Conservation (phyloP, 2,329 filamentous ascomycete genomes). For the Nemania sp. region DNA sequence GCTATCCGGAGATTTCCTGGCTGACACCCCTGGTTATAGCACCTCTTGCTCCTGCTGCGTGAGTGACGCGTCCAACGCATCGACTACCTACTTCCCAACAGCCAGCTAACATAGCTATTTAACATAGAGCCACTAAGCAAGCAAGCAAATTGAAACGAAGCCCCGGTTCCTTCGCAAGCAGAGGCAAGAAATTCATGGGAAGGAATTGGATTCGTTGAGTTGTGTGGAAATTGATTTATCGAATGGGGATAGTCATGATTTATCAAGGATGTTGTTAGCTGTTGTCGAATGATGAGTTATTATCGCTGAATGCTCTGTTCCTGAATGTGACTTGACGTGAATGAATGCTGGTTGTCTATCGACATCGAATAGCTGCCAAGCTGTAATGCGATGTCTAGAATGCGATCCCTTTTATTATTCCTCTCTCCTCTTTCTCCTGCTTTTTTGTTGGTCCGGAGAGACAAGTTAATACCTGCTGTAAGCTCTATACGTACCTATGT, state of each 20-base stretch:
- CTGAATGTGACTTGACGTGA: not conserved
- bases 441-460: no score
- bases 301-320: conserved; percentile 7
- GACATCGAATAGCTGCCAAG: no score
- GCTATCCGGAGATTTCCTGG: not conserved
- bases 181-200: not conserved
- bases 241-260: not conserved
- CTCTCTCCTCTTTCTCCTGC: no score
- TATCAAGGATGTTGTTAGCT: not conserved
- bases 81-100: no score
- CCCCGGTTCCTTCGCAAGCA: not conserved
- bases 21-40: conserved; percentile 18
- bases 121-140: conserved; percentile 25
- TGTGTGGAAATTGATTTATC: not conserved
- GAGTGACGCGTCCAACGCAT: conserved; percentile 10
- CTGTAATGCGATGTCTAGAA: no score
- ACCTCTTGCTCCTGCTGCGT: conserved; percentile 28
- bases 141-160: not conserved
- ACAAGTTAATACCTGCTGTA: no score
- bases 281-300: not conserved
- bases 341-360: no score
- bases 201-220: not conserved
- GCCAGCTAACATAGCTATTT: conserved; percentile 2
- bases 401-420: no score
- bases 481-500: no score